phyloP scores from a whole-genome alignment of 2,329 filamentous ascomycete genomes.

The Verticillium klebahnii region DNA sequence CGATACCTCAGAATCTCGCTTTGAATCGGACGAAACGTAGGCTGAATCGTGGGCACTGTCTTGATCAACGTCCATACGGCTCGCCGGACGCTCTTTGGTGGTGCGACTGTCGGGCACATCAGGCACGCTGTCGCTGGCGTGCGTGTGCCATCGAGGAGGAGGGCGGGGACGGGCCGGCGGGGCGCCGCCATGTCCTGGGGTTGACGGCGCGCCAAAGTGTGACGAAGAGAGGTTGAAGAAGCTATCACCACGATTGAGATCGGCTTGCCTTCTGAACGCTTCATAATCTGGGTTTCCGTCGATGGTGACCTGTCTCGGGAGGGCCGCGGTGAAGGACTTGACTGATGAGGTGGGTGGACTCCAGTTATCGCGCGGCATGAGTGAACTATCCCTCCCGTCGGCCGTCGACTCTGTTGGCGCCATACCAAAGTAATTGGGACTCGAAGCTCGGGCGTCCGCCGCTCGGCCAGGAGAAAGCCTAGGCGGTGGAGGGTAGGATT shows the following conservation, averaged over 20 bases:
- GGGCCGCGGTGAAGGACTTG: slow-evolving; percentile 62
- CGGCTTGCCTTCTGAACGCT: slow-evolving; percentile 69
- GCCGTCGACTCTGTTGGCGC: slow-evolving; percentile 50
- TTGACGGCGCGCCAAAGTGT: slow-evolving; percentile 35
- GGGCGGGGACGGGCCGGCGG: slow-evolving; percentile 35
- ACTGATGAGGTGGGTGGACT: slow-evolving; percentile 67
- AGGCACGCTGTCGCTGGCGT: slow-evolving; percentile 36
- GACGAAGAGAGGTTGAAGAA: slow-evolving; percentile 43
- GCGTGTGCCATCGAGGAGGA: slow-evolving; percentile 42
- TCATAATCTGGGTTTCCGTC: slow-evolving; percentile 81
- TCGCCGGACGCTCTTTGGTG: slow-evolving; percentile 8
- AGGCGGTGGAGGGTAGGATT: slow-evolving; percentile 40
- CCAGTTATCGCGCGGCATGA: slow-evolving; percentile 67
- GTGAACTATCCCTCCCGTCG: slow-evolving; percentile 60
- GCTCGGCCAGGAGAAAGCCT: slow-evolving; percentile 38
- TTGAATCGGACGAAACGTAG: slow-evolving; percentile 50
- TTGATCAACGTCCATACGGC: slow-evolving; percentile 38
- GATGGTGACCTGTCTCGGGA: slow-evolving; percentile 65
- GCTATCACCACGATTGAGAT: slow-evolving; percentile 49
- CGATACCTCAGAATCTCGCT: slow-evolving; percentile 46
- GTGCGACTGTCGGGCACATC: slow-evolving; percentile 17
- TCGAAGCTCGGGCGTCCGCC: slow-evolving; percentile 45
- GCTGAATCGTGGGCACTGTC: slow-evolving; percentile 47
- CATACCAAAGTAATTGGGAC: slow-evolving; percentile 86
- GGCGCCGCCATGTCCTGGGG: slow-evolving; percentile 11